phyloP scores from a whole-genome alignment of 2,329 filamentous ascomycete genomes.

The Arachnomyces sp. region DNA sequence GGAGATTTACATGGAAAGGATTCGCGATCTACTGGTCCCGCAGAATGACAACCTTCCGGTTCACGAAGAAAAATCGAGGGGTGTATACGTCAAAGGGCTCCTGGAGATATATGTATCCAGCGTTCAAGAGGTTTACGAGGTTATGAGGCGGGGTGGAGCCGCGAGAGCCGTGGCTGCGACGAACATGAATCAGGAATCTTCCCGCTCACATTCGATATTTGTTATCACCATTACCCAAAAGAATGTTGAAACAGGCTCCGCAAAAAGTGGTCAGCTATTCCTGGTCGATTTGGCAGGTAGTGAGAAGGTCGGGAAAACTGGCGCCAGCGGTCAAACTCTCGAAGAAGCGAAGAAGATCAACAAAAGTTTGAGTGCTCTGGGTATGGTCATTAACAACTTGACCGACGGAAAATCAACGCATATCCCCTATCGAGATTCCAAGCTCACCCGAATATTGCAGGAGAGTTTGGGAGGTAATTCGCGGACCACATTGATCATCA shows the following conservation, averaged over 20 bases:
- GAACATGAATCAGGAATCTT: constrained; percentile 99
- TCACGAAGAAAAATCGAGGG: constrained; percentile 95
- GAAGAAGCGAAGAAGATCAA: constrained; percentile 99
- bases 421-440: constrained; percentile 94
- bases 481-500: constrained; percentile 95
- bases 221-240: constrained; percentile 96
- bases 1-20: constrained; percentile 99
- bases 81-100: constrained; percentile 93
- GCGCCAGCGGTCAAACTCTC: constrained; percentile 90
- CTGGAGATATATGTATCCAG: constrained; percentile 93
- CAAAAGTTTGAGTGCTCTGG: constrained; percentile 94
- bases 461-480: constrained; percentile 97
- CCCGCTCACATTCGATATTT: constrained; percentile 96
- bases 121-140: constrained; percentile 91
- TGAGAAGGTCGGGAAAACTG: constrained; percentile 97
- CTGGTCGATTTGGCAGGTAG: constrained; percentile 96
- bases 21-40: constrained; percentile 83
- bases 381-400: constrained; percentile 97
- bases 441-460: constrained; percentile 93
- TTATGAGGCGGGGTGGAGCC: constrained; percentile 86
- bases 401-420: constrained; percentile 96
- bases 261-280: constrained; percentile 94
- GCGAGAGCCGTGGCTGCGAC: constrained; percentile 89
- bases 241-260: constrained; percentile 90
- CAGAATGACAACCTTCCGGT: constrained; percentile 94